These are phyloP conservation scores for Aschersonia sp. DNA, from an alignment of 2,329 filamentous ascomycete genomes.

Conservation along the genomic window DNA sequence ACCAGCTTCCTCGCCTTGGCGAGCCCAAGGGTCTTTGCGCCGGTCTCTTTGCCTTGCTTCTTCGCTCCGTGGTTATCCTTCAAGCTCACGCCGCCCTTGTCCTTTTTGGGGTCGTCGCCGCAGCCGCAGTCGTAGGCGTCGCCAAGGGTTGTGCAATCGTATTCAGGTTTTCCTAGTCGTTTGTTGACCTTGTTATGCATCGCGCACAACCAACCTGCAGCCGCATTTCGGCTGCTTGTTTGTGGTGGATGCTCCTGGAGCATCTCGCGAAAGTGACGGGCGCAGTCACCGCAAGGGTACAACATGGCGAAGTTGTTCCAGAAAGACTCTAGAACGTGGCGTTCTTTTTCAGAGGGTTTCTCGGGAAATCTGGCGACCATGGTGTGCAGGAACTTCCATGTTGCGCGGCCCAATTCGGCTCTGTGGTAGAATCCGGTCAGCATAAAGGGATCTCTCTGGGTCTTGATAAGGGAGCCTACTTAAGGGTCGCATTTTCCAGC, in stretches of 20 bases:
- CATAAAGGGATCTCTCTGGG: background rate
- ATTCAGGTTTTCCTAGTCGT: conserved; percentile 43
- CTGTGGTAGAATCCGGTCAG: conserved; percentile 16
- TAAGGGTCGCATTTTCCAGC: conserved; percentile 68
- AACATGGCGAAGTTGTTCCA: conserved; percentile 53
- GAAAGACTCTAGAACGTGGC: conserved; percentile 47
- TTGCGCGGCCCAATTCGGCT: conserved; percentile 50
- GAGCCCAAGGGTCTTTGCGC: background rate
- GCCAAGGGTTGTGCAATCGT: conserved; percentile 53
- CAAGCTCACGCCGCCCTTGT: background rate
- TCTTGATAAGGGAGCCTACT: conserved; percentile 29
- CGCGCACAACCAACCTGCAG: conserved; percentile 54
- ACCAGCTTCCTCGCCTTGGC: too few species aligned
- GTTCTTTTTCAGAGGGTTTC: conserved; percentile 46
- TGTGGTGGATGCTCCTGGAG: conserved; percentile 50
- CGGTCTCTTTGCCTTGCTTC: background rate
- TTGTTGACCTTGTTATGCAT: conserved; percentile 55
- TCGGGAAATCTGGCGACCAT: conserved; percentile 58
- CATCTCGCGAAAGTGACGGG: conserved; percentile 49
- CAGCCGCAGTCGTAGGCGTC: conserved; percentile 62
- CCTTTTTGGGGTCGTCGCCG: conserved; percentile 36
- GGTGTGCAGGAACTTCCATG: conserved; percentile 57
- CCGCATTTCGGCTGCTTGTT: conserved; percentile 45
- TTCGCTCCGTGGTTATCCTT: background rate
- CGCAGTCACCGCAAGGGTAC: conserved; percentile 58